phyloP scores from a whole-genome alignment of 2,329 filamentous ascomycete species.

The Aspergillus sp. region DNA sequence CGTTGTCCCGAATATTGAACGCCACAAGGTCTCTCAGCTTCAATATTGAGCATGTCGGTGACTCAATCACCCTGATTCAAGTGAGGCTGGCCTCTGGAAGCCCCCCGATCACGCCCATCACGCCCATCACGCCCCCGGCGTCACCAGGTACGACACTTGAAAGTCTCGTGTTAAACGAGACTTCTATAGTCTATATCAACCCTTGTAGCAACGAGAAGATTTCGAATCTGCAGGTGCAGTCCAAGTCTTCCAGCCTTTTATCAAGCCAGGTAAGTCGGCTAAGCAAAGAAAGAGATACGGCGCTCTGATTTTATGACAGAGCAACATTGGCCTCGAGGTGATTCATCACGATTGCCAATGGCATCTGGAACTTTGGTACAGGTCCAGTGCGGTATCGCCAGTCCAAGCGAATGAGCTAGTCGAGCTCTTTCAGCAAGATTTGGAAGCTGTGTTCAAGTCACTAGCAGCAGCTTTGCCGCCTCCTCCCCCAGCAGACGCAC shows the following conservation, averaged over 20 bases:
- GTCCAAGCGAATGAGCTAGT: not conserved
- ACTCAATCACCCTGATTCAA: not conserved
- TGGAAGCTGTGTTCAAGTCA: not conserved
- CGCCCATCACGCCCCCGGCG: not conserved
- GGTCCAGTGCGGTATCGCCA: not conserved
- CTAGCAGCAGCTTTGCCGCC: not conserved
- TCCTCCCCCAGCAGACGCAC: not conserved
- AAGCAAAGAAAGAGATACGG: not conserved
- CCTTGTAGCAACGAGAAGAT: not conserved
- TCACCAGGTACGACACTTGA: not conserved
- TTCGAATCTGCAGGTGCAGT: not conserved
- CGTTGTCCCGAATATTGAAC: not conserved
- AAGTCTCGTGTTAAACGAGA: not conserved
- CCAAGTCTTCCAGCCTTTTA: not conserved
- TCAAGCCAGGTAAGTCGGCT: not conserved
- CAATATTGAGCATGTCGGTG: not conserved
- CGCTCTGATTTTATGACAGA: not conserved
- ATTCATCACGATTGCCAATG: not conserved
- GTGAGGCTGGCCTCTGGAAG: not conserved
- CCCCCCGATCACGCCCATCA: not conserved
- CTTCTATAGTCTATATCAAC: not conserved
- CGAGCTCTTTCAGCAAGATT: slow-evolving; percentile 1
- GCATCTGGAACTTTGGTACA: not conserved
- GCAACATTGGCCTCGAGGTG: not conserved
- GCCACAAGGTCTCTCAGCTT: not conserved